These are phyloP conservation scores for Globisporangium okanoganense DNA, from an alignment of 352 stramenopile genomes.

Conservation along the genomic window DNA sequence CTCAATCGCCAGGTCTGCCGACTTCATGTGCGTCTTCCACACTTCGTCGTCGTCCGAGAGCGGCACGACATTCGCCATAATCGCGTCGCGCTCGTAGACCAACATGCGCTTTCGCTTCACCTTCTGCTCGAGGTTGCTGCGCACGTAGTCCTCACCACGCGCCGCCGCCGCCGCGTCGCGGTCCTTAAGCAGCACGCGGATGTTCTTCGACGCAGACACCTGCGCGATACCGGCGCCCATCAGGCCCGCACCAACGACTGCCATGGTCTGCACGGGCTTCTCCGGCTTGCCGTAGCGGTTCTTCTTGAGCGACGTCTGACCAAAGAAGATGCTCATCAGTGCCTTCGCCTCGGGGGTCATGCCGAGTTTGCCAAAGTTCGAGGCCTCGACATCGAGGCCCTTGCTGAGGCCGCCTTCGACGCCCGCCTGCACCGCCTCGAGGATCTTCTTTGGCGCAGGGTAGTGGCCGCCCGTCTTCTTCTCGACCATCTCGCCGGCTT, in stretches of 20 bases:
- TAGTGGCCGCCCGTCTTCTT: conserved; percentile 98
- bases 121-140: conserved; percentile 94
- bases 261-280: conserved; percentile 90
- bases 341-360: conserved; percentile 94
- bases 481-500: conserved; percentile 93
- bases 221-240: conserved; percentile 98
- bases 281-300: conserved; percentile 91
- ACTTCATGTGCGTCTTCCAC: conserved; percentile 91
- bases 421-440: conserved; percentile 87
- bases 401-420: conserved; percentile 77
- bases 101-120: conserved; percentile 95
- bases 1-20: conserved; percentile 97
- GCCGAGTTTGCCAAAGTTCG: conserved; percentile 96
- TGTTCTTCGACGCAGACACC: conserved; percentile 93
- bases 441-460: conserved; percentile 93
- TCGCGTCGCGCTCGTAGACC: conserved; percentile 83
- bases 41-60: conserved; percentile 91
- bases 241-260: conserved; percentile 96
- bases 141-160: conserved; percentile 91
- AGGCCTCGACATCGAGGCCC: conserved; percentile 90
- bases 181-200: conserved; percentile 96
- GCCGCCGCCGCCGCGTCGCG: conserved; percentile 82
- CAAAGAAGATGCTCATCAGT: conserved; percentile 98
- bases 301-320: conserved; percentile 97
- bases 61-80: conserved; percentile 90